Percentiles rank a stretch among this genome's conserved stretches.
Conservation (phyloP, 106 monocot genomes). For the Allium cepa region DNA sequence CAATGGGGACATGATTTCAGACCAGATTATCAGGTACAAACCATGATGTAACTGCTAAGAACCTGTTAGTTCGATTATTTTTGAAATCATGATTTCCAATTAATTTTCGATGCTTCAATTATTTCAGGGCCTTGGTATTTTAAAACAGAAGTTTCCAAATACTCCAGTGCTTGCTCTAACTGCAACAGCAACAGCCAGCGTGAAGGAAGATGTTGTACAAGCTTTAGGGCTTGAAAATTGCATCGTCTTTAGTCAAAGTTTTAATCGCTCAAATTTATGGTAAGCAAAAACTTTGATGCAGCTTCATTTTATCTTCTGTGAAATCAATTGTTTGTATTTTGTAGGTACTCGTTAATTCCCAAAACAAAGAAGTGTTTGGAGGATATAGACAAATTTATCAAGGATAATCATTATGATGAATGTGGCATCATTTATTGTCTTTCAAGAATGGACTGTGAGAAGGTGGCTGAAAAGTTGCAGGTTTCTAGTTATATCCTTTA, state of each 20-base stretch:
- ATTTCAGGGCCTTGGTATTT: conserved; percentile 73
- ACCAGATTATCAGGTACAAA: conserved; percentile 90
- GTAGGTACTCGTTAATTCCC: conserved; percentile 78
- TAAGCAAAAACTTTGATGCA: conserved; percentile 13
- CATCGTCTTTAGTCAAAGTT: conserved; percentile 90
- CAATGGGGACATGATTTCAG: conserved; percentile 99
- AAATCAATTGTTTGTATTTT: conserved; percentile 10
- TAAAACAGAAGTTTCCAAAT: conserved; percentile 84
- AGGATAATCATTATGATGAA: conserved; percentile 81
- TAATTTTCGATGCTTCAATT: conserved; percentile 9
- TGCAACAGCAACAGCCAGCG: conserved; percentile 97
- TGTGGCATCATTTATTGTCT: conserved; percentile 98
- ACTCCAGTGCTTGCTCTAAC: conserved; percentile 94
- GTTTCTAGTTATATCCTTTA: conserved; percentile 16
- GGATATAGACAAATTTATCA: conserved; percentile 90
- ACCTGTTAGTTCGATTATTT: no score
- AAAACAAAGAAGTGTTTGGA: conserved; percentile 96
- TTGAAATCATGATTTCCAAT: background rate
- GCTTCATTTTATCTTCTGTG: background rate
- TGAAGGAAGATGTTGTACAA: conserved; percentile 99
- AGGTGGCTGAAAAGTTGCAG: conserved; percentile 90
- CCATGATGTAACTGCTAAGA: background rate
- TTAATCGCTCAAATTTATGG: conserved; percentile 93
- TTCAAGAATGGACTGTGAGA: conserved; percentile 99
- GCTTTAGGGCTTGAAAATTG: conserved; percentile 92